Percentiles rank a stretch among this genome's conserved stretches.
Evolutionary conservation across 2,329 filamentous ascomycete species (phyloP).

Genomic region (Tympanopsis confertula): DNA sequence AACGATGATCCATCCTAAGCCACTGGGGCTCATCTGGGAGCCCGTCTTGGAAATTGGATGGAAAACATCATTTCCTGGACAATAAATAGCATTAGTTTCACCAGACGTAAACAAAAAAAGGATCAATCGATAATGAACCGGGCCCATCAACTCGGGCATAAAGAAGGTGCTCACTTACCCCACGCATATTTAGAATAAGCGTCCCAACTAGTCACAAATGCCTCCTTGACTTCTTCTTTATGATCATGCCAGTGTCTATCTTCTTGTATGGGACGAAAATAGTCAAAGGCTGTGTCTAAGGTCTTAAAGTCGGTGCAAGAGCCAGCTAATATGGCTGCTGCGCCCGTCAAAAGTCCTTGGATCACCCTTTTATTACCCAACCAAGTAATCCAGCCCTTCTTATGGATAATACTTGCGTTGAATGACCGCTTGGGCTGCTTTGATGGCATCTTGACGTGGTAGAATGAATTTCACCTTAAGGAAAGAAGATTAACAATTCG

Average conservation of each 20-base stretch:
- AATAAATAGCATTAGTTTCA: conserved; percentile 5
- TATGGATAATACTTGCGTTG: too few species aligned
- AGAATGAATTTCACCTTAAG: too few species aligned
- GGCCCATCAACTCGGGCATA: conserved; percentile 1
- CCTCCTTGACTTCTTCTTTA: conserved; percentile 25
- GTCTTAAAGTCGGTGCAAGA: too few species aligned
- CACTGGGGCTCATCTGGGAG: conserved; percentile 54
- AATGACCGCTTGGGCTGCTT: too few species aligned
- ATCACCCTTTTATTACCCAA: too few species aligned
- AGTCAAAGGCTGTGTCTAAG: too few species aligned
- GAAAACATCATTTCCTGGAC: conserved; percentile 49
- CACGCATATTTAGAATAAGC: conserved; percentile 62
- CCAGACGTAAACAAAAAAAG: neutral
- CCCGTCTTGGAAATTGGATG: conserved; percentile 52
- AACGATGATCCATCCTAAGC: conserved; percentile 71
- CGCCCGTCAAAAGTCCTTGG: too few species aligned
- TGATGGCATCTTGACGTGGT: too few species aligned
- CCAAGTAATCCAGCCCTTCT: too few species aligned
- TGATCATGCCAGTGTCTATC: conserved; percentile 7
- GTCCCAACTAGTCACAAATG: conserved; percentile 59
- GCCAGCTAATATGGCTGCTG: too few species aligned
- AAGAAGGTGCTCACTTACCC: conserved; percentile 35
- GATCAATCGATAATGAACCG: neutral
- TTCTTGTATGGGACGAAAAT: too few species aligned
- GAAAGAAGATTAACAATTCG: too few species aligned